Conservation (phyloP, 2,329 filamentous ascomycete species). For the Ophiostoma himal-ulmi region DNA sequence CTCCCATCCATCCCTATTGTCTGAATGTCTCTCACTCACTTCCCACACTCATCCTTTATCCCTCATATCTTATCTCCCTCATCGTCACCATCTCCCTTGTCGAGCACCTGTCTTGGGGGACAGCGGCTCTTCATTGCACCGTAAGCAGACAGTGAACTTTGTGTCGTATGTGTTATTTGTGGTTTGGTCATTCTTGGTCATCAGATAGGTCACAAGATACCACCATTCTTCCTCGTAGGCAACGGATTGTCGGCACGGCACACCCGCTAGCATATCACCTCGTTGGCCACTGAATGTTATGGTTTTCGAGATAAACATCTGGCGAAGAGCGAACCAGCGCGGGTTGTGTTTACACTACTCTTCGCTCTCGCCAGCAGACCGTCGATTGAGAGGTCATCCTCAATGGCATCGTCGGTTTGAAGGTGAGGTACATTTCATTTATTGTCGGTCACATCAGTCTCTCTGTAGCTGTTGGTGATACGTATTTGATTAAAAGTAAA, state of each 20-base stretch:
- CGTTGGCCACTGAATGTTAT: conserved; percentile 60
- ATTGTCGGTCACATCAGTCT: background rate
- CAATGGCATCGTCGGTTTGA: conserved; percentile 74
- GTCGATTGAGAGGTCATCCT: conserved; percentile 51
- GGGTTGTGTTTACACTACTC: conserved; percentile 40
- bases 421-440: conserved; percentile 67
- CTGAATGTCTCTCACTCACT: background rate
- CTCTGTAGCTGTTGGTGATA: conserved; percentile 1
- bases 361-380: conserved; percentile 74
- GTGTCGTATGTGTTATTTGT: background rate
- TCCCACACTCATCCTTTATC: background rate
- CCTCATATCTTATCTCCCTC: too few species aligned
- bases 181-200: background rate
- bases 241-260: conserved; percentile 2
- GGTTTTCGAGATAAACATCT: conserved; percentile 90
- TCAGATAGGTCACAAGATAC: too few species aligned
- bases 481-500: conserved; percentile 15
- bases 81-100: background rate
- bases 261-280: conserved; percentile 81
- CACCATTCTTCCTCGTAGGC: background rate
- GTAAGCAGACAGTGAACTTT: background rate
- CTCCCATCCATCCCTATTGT: conserved; percentile 13
- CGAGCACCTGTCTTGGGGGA: background rate
- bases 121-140: background rate
- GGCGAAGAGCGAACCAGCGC: conserved; percentile 66